These are phyloP conservation scores for Magnusiomyces magnusii DNA, from an alignment of 1,139 yeast genomes.

Conservation along the genomic window DNA sequence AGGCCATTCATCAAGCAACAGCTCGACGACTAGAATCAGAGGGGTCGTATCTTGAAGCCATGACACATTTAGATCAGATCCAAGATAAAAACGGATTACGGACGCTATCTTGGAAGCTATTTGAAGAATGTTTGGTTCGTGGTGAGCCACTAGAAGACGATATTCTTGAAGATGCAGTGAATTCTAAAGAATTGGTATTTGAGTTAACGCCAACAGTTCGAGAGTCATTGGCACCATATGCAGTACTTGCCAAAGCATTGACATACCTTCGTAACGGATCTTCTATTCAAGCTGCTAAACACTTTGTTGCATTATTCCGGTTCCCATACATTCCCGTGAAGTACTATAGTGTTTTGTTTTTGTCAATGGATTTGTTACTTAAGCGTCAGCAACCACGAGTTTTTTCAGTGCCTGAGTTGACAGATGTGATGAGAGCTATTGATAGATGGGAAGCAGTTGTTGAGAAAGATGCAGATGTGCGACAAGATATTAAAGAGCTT, in stretches of 20 bases:
- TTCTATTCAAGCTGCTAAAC: constrained; percentile 31
- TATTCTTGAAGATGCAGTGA: constrained; percentile 27
- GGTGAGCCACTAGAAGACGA: constrained; percentile 30
- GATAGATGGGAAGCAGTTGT: constrained; percentile 40
- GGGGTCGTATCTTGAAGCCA: constrained; percentile 50
- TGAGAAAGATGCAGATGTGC: not conserved
- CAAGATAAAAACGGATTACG: constrained; percentile 44
- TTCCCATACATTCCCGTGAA: constrained; percentile 59
- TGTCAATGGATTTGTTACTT: constrained; percentile 27
- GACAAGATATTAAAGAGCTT: not conserved
- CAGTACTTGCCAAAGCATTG: constrained; percentile 50
- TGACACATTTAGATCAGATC: constrained; percentile 59
- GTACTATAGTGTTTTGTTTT: constrained; percentile 39
- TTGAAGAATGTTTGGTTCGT: constrained; percentile 53
- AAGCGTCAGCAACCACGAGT: constrained; percentile 19
- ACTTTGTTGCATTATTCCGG: constrained; percentile 47
- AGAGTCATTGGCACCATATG: constrained; percentile 68
- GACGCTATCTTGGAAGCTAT: constrained; percentile 42
- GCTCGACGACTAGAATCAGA: constrained; percentile 19
- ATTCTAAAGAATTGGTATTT: constrained; percentile 13
- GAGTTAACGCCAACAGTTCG: constrained; percentile 47
- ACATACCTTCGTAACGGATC: constrained; percentile 28
- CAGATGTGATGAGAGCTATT: constrained; percentile 42
- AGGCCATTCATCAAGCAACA: constrained; percentile 20
- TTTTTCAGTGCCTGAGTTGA: constrained; percentile 35